Evolutionary conservation across 768 basidiomycete genomes (phyloP), one percentile per base, ranked within the genome.

Genomic region (Suillus lakei): DNA sequence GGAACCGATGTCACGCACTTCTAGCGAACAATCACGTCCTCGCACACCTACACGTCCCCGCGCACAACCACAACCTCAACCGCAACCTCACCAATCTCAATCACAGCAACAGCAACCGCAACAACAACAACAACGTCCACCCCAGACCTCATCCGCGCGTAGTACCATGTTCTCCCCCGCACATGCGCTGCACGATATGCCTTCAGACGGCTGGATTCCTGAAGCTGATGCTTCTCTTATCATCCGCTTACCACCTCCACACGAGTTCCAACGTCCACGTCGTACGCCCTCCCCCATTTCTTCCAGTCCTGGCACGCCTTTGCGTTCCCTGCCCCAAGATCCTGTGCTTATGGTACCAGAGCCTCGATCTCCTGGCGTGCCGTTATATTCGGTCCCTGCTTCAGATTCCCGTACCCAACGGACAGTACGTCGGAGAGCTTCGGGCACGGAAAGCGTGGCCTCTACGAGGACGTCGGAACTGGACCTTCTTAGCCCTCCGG

Each of bases 181-280:
- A 2, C 77, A 83, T 48, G 71, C 73, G 9, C 72, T 74, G 34
- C 60, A 76, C 9, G 76, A 78, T 13, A 79, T 87, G 16, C 89
- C 87, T 13, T 86, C 82, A 1, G 90, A 91, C 54, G 86, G 85
- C 4, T 88, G 82, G 65, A 90, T 92, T 64, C 90, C 90, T 1
- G 73, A 78, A 21, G 72, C 79, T 3, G 88, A 83, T 68, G 74
- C 77, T 4, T 87, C 88, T 64, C 78, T 79, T 53, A 73, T 82
- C 23, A 86, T 90, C 51, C 83, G 83, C n/a, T 75, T 92, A 0
- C 90, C 89, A 9, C 85, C 90, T 28, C 86, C 90, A 1, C 84
- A 86, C 70, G 89, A 88, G 67, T 77, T 91, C 50, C 72, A 73
- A 12, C 82, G 81, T 18, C 77, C 23, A 79, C 83, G n/a, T 71